A percentile compares a stretch with the other conserved stretches of the same genome.
These are phyloP conservation scores for Bryum argenteum DNA, from an alignment of 225 moss, liverwort and hornwort species.

Conservation along the genomic window DNA sequence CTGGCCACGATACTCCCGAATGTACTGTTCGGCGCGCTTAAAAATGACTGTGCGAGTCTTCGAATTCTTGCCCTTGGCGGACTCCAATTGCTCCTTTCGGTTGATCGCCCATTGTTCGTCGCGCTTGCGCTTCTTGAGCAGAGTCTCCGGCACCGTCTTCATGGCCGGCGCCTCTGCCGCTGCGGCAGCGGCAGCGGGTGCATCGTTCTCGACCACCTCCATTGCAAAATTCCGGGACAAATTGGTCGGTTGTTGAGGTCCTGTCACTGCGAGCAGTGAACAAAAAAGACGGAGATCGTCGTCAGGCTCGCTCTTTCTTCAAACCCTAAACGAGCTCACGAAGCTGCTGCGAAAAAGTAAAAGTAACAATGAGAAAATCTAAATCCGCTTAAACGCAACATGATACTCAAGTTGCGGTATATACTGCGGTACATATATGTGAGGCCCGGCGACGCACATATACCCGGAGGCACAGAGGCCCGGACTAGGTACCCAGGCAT, in stretches of 20 bases:
- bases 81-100: slow-evolving; percentile 49
- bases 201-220: no score
- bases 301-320: background rate
- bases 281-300: no score
- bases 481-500: background rate
- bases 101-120: slow-evolving; percentile 68
- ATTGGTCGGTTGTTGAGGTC: no score
- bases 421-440: no score
- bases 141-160: slow-evolving; percentile 60
- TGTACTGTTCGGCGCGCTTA: slow-evolving; percentile 68
- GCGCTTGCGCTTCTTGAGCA: slow-evolving; percentile 74
- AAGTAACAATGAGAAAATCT: no score
- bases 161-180: slow-evolving; percentile 16
- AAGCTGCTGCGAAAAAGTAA: no score
- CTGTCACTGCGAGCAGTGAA: background rate
- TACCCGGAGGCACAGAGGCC: background rate
- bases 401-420: no score
- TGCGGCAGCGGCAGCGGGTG: no score
- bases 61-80: slow-evolving; percentile 39
- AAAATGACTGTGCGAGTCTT: slow-evolving; percentile 53
- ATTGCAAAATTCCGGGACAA: no score
- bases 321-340: background rate
- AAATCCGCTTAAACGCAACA: no score
- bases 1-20: slow-evolving; percentile 60
- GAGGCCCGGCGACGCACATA: background rate